Conservation (phyloP, 768 basidiomycete species). For the Asterophora parasitica region DNA sequence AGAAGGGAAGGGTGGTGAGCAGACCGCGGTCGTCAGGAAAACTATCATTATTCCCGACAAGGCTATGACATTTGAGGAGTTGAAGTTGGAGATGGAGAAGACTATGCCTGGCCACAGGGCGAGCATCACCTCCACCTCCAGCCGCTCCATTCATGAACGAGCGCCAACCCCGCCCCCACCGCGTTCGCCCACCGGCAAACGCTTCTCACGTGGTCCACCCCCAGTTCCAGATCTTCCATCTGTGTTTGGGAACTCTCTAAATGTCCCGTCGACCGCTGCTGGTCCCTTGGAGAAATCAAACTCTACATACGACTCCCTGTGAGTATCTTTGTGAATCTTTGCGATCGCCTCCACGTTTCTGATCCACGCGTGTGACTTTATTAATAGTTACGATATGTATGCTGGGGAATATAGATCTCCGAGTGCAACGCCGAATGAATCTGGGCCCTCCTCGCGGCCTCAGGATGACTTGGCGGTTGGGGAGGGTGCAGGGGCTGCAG, state of each 20-base stretch:
- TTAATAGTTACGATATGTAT: conserved; percentile 75
- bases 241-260: conserved; percentile 39
- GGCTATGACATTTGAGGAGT: conserved; percentile 50
- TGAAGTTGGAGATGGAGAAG: conserved; percentile 51
- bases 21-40: conserved; percentile 60
- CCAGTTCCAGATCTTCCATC: conserved; percentile 64
- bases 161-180: conserved; percentile 85
- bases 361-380: conserved; percentile 12
- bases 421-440: conserved; percentile 28
- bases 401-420: conserved; percentile 49
- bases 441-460: conserved; percentile 27
- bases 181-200: conserved; percentile 43
- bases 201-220: conserved; percentile 68
- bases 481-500: conserved; percentile 52
- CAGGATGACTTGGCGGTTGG: conserved; percentile 25
- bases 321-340: conserved; percentile 28
- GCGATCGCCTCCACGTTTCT: conserved; percentile 13
- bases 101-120: conserved; percentile 55
- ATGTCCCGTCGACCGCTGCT: conserved; percentile 32
- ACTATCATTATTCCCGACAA: conserved; percentile 76
- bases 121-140: conserved; percentile 57
- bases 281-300: conserved; percentile 57
- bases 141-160: conserved; percentile 74
- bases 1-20: conserved; percentile 29
- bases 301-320: conserved; percentile 78